Base-by-base conservation (phyloP, 495 filamentous ascomycete species). In the Penicillium canescens region DNA sequence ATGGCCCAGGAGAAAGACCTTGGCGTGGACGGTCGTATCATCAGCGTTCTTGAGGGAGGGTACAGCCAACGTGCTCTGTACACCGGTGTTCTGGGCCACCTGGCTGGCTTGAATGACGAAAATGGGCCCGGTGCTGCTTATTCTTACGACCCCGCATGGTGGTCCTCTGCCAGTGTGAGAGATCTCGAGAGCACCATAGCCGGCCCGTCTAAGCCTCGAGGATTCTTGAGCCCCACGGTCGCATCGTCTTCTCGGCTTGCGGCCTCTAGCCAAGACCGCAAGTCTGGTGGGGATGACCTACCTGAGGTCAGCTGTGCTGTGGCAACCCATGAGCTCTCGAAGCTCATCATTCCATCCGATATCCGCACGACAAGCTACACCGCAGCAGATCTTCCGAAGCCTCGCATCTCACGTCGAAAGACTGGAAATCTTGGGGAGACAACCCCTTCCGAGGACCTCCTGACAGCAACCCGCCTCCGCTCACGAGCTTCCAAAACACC, bases 1-100 rank as follows among this genome's bases (percentile, higher is more conserved):
- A 74, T 98, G 47, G 88, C 95, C 0, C 81, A 91, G 41, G 92
- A 97, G 67, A 88, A 89, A 55, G 86, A 80, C 4, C 81, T 86
- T 9, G 80, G 83, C 18, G 88, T 89, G 5, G 87, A 92, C 36
- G 94, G 94, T 7, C 78, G 94, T 16, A 77, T 97, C 26, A 84
- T 98, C 59, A 96, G 92, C 73, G 89, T 98, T 8, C 80, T 98
- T 10, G 94, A 98, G 67, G 94, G 94, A 21, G 94, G 94, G 0
- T 98, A 98, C 65, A 96, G 90, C 62, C 90, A 98, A 64, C 82
- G 91, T 45, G 94, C 94, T 18, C 68, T 98, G 46, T 88, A 81
- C 60, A 94, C 87, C 34, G 94, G 95, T 28, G 86, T 96, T 5
- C 68, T 97, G 35, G 93, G 91, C 64, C 94, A 98, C 69, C 59